Base-by-base conservation (phyloP, 1,284 basidiomycete species). In the Naganishia cerealis region DNA sequence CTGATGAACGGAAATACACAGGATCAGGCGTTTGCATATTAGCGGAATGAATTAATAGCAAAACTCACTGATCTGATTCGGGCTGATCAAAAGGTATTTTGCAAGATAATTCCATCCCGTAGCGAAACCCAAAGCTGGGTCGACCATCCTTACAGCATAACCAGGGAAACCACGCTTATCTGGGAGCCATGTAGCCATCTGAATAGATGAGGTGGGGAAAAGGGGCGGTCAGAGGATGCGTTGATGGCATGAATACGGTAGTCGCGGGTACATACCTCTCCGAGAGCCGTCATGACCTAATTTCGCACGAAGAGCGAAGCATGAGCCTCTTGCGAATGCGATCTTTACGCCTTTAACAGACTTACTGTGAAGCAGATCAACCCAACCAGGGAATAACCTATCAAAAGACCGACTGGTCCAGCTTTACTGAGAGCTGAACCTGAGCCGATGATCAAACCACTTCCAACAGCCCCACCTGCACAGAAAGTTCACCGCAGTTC, bases 361-460 rank as follows among this genome's bases (percentile, higher is more conserved):
- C 66, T 54, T 18, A 57, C 43, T 38, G 66, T 57, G 36, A 71
- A 68, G 71, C 69, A 74, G 66, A 77, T 75, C 29, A 74, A 61
- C 50, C 77, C 78, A 75, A 80, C 78, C 67, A 82, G 72, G 0
- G 76, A 69, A 70, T 83, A 84, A 0, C 81, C 78, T 54, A 84
- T 75, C 69, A 84, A 78, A 15, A 84, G 75, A 21, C 77, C 77
- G 0, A 75, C 80, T 0, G 83, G 83, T 8, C 83, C 83, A 39
- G 80, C 81, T 62, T 78, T 73, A 12, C 76, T 74, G 10, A 84
- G 72, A 61, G 77, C 79, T 0, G 73, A 74, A 52, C 82, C 83
- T 7, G 80, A 85, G 54, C 89, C 89, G 72, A 91, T 90, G 72
- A 91, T 88, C 21, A 91, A 81, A 75, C 90, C 90, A 29, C 89